These are phyloP conservation scores for Beauveria pseudobassiana DNA, from an alignment of 2,329 filamentous ascomycete genomes.

Conservation along the genomic window DNA sequence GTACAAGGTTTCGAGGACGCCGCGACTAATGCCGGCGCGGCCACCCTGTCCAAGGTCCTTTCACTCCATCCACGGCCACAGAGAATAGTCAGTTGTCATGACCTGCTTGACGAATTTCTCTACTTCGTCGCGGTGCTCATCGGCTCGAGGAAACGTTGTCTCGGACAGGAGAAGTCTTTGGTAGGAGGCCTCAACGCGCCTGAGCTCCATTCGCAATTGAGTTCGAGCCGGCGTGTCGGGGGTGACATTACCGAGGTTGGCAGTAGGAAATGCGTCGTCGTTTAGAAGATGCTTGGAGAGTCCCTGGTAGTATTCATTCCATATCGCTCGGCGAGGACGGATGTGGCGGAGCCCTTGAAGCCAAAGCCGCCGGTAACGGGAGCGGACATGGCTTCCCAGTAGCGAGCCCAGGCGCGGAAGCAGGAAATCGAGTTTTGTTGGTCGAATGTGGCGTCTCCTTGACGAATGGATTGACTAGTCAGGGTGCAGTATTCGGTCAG, in stretches of 20 bases:
- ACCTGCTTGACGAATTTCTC: conserved; percentile 75
- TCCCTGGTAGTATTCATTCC: conserved; percentile 77
- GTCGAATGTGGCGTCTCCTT: conserved; percentile 40
- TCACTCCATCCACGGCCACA: conserved; percentile 76
- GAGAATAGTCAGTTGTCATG: conserved; percentile 74
- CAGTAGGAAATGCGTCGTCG: conserved; percentile 52
- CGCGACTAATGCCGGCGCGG: conserved; percentile 64
- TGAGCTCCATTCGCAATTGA: conserved; percentile 69
- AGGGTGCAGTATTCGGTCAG: conserved; percentile 69
- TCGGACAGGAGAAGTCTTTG: conserved; percentile 72
- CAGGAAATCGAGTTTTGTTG: conserved; percentile 47
- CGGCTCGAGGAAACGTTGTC: conserved; percentile 76
- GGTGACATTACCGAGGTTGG: conserved; percentile 31
- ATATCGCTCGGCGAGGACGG: conserved; percentile 61
- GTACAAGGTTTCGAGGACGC: conserved; percentile 82
- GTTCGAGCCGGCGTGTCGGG: conserved; percentile 47
- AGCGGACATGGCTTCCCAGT: conserved; percentile 51
- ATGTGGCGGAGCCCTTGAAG: conserved; percentile 38
- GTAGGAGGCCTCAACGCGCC: conserved; percentile 70
- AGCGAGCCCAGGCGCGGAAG: conserved; percentile 61
- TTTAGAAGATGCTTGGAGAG: conserved; percentile 69
- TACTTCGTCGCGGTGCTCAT: conserved; percentile 68
- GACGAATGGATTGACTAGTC: conserved; percentile 50
- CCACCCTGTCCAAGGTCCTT: conserved; percentile 74
- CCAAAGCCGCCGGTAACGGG: conserved; percentile 47